Evolutionary conservation across 495 filamentous ascomycete species (phyloP), one percentile per base, ranked within the genome.

Genomic region (Lophium mytilinum): DNA sequence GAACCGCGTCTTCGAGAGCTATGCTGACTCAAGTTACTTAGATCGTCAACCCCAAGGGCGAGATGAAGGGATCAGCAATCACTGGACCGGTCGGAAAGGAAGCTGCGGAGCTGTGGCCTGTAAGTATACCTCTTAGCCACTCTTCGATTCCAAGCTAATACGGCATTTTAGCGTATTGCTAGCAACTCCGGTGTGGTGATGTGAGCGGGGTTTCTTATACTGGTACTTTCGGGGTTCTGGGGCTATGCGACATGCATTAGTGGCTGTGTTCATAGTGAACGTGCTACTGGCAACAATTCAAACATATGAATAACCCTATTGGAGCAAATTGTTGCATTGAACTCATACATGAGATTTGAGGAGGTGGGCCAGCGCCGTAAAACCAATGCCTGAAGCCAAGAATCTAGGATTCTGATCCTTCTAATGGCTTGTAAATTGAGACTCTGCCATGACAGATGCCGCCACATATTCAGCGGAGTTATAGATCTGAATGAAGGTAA

Each of bases 21-120:
- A 9, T 8, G 58, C 56, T 62, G 52, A 59, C 37, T 14, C 35
- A 50, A 48, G 50, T 55, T 49, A 41, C 11, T 43, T 71, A 95
- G 90, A 99, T 97, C 71, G 94, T 99, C 81, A 99, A 99, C 82
- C 89, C 90, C 76, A 99, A 99, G 86, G 93, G 93, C 78, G 93
- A 99, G 81, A 99, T 99, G 93, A 99, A 99, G 84, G 93, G 93
- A 72, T 95, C 89, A 60, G 93, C 93, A 74, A 97, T 99, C 72
- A 99, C 93, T 65, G 93, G 93, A 56, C 94, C 94, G 54, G 94
- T 99, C 72, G 93, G 94, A 73, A 99, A 98, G 86, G 93, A 98
- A 78, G 94, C 93, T 74, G 93, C 93, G 75, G 93, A 98, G 80
- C 83, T 97, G 71, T 98, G 93, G 93, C 93, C 93, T 75, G 88